Conservation (phyloP, 108 stramenopile genomes). For the Fragilaria crotonensis region DNA sequence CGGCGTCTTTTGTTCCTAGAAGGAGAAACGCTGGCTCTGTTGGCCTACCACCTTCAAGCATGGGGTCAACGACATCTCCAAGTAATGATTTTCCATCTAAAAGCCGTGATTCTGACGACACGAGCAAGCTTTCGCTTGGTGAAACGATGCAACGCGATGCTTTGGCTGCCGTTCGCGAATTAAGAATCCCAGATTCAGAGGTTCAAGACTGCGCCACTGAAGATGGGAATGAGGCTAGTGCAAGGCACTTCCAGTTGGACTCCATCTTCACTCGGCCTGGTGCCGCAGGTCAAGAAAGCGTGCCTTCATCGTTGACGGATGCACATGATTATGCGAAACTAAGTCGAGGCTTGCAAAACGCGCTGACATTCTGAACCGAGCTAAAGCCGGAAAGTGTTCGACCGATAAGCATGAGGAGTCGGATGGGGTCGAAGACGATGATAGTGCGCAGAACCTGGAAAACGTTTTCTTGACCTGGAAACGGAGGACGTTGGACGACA, state of each 20-base stretch:
- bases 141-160: conserved; percentile 35
- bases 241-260: conserved; percentile 26
- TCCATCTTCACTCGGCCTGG: conserved; percentile 25
- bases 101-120: conserved; percentile 6
- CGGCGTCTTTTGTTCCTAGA: conserved; percentile 68
- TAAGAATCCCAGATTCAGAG: conserved; percentile 16
- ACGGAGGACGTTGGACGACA: neutral
- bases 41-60: neutral
- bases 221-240: conserved; percentile 6
- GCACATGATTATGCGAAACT: conserved; percentile 51
- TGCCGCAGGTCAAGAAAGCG: conserved; percentile 2
- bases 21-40: conserved; percentile 53
- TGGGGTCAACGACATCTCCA: neutral
- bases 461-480: neutral
- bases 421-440: conserved; percentile 11
- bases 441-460: neutral
- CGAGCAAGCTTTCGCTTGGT: conserved; percentile 5
- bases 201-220: conserved; percentile 3
- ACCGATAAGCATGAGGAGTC: conserved; percentile 27
- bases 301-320: conserved; percentile 17
- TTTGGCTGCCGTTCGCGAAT: conserved; percentile 38
- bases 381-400: conserved; percentile 14
- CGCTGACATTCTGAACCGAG: conserved; percentile 31
- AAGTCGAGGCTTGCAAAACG: conserved; percentile 49
- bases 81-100: conserved; percentile 2